Percentiles rank a stretch among this genome's conserved stretches.
Conservation (phyloP, 2,329 filamentous ascomycete genomes). For the Grosmannia clavigera region DNA sequence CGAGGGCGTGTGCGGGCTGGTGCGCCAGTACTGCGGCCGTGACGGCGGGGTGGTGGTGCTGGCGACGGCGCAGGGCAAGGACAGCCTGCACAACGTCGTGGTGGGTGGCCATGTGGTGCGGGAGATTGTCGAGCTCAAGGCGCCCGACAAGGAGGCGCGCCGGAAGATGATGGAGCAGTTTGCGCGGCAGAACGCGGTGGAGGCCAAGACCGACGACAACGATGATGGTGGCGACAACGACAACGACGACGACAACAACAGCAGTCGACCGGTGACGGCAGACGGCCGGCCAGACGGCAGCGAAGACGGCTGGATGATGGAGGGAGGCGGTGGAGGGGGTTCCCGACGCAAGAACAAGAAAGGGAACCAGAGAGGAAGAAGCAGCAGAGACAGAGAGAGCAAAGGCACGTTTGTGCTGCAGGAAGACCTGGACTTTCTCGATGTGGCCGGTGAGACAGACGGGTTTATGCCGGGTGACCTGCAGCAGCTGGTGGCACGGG, state of each 20-base stretch:
- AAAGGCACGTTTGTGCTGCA: slow-evolving; percentile 59
- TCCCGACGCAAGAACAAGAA: background rate
- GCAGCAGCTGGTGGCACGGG: slow-evolving; percentile 70
- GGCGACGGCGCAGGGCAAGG: slow-evolving; percentile 85
- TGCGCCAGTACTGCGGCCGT: slow-evolving; percentile 69
- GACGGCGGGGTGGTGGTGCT: slow-evolving; percentile 76
- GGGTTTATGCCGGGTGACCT: slow-evolving; percentile 97
- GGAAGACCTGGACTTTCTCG: slow-evolving; percentile 72
- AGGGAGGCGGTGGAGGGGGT: slow-evolving; percentile 27
- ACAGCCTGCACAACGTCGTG: slow-evolving; percentile 79
- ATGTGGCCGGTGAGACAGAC: slow-evolving; percentile 86
- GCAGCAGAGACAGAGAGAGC: background rate
- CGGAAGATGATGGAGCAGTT: slow-evolving; percentile 74
- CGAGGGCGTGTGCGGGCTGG: slow-evolving; percentile 72
- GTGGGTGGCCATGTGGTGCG: slow-evolving; percentile 85
- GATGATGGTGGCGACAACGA: background rate
- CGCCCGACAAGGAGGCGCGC: slow-evolving; percentile 83
- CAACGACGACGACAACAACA: background rate
- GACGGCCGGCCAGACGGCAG: slow-evolving; percentile 39
- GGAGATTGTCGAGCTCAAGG: slow-evolving; percentile 80
- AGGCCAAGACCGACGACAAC: slow-evolving; percentile 23
- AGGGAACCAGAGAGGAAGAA: background rate
- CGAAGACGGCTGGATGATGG: slow-evolving; percentile 60
- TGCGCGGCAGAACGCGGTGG: slow-evolving; percentile 41
- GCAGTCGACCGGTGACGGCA: slow-evolving; percentile 45